A percentile compares a stretch with the other conserved stretches of the same genome.
Conservation (phyloP, 2,329 filamentous ascomycete species). For the Chlorencoelia australis region DNA sequence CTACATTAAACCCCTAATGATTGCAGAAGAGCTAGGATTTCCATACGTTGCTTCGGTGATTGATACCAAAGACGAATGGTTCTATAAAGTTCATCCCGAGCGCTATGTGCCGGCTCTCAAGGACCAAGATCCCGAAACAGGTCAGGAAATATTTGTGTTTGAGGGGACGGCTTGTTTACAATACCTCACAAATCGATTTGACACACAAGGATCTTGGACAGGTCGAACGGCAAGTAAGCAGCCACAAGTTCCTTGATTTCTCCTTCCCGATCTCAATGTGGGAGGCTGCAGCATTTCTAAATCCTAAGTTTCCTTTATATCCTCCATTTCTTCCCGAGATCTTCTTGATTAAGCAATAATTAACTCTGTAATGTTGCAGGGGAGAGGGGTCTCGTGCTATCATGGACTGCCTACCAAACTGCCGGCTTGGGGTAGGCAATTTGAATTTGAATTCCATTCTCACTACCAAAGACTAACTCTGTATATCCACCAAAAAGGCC, state of each 20-base stretch:
- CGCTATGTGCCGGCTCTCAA: slow-evolving; percentile 28
- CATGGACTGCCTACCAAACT: slow-evolving; percentile 30
- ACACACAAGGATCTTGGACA: slow-evolving; percentile 28
- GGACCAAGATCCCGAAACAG: slow-evolving; percentile 24
- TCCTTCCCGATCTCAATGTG: too few relatives aligned
- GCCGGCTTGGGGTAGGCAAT: slow-evolving; percentile 28
- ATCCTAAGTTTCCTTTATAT: too few relatives aligned
- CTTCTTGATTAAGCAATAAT: too few relatives aligned
- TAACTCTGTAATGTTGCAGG: too few relatives aligned
- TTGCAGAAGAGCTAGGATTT: slow-evolving; percentile 28
- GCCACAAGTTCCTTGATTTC: too few relatives aligned
- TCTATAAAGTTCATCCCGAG: slow-evolving; percentile 28
- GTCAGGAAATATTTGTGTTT: slow-evolving; percentile 26
- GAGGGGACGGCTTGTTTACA: slow-evolving; percentile 31
- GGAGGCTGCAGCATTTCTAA: too few relatives aligned
- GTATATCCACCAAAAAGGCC: slow-evolving; percentile 7
- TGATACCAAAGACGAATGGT: slow-evolving; percentile 28
- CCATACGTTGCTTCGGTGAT: slow-evolving; percentile 28
- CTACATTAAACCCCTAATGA: slow-evolving; percentile 31
- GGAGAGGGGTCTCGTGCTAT: slow-evolving; percentile 24
- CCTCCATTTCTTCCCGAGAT: too few relatives aligned
- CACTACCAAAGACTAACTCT: neutral
- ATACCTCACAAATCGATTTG: slow-evolving; percentile 28
- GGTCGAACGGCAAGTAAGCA: slow-evolving; percentile 21
- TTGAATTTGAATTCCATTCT: neutral